phyloP scores from a whole-genome alignment of 352 stramenopile genomes.

The Aphanomyces euteiches region DNA sequence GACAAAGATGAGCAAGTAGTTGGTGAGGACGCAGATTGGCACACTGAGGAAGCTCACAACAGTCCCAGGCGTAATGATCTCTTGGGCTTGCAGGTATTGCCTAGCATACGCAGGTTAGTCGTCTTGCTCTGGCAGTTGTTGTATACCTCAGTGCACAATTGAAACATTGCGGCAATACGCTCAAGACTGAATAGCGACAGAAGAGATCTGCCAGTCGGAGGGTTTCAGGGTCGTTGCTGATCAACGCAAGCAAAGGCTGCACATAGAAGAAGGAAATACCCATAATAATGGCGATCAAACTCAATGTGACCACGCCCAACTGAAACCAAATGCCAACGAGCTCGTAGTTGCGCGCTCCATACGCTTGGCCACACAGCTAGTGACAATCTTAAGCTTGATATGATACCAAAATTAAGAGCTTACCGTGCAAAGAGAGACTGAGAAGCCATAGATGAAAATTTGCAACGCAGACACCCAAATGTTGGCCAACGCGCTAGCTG shows the following conservation, averaged over 20 bases:
- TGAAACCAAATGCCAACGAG: slow-evolving; percentile 31
- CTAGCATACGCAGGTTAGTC: slow-evolving; percentile 1
- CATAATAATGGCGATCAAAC: slow-evolving; percentile 13
- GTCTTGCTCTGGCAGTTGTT: not conserved
- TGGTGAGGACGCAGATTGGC: slow-evolving; percentile 20
- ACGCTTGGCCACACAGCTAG: slow-evolving; percentile 29
- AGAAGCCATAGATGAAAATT: slow-evolving; percentile 31
- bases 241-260: not conserved
- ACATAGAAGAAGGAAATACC: slow-evolving; percentile 27
- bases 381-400: not conserved
- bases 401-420: not conserved
- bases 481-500: slow-evolving; percentile 25
- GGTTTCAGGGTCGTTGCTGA: slow-evolving; percentile 15
- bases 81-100: slow-evolving; percentile 29
- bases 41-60: slow-evolving; percentile 28
- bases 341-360: slow-evolving; percentile 25
- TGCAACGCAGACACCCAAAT: slow-evolving; percentile 29
- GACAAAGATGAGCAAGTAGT: slow-evolving; percentile 27
- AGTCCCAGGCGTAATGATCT: slow-evolving; percentile 25
- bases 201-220: slow-evolving; percentile 15
- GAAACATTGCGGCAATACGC: slow-evolving; percentile 28
- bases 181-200: slow-evolving; percentile 26
- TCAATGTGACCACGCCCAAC: slow-evolving; percentile 24
- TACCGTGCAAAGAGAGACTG: slow-evolving; percentile 29
- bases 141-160: slow-evolving; percentile 25